Percentiles rank a stretch among this genome's conserved stretches.
phyloP scores from a whole-genome alignment of 176 grass and related monocot genomes.

The Coix lacrymajobi region DNA sequence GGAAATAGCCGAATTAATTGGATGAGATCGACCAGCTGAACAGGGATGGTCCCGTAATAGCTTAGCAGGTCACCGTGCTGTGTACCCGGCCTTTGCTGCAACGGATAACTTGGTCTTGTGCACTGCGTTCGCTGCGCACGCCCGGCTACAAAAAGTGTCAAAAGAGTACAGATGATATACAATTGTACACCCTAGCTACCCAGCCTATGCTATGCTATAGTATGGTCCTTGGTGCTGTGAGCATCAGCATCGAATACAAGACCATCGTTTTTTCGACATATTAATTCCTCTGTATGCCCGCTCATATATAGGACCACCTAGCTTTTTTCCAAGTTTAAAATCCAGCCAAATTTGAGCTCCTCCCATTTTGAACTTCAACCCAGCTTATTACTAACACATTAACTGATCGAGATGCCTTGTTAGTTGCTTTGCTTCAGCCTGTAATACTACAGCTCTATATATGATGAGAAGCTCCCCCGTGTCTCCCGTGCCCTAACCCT shows the following conservation, averaged over 20 bases:
- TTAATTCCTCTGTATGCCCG: slow-evolving; percentile 29
- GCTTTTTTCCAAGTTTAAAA: slow-evolving; percentile 16
- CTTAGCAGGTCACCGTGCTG: background rate
- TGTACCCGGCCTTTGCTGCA: background rate
- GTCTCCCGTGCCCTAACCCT: slow-evolving; percentile 10
- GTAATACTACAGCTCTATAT: slow-evolving; percentile 19
- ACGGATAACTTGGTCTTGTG: slow-evolving; percentile 20
- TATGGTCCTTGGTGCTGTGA: slow-evolving; percentile 1
- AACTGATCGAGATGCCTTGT: background rate
- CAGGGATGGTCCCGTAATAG: slow-evolving; percentile 5
- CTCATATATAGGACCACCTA: slow-evolving; percentile 23
- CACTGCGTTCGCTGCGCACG: slow-evolving; percentile 2
- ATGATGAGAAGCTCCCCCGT: too few species aligned
- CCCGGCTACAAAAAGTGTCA: slow-evolving; percentile 19
- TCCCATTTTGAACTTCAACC: slow-evolving; percentile 16
- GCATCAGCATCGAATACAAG: slow-evolving; percentile 26
- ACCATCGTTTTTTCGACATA: slow-evolving; percentile 7
- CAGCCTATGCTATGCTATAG: background rate
- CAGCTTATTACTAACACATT: background rate
- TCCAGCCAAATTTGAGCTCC: background rate
- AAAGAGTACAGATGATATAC: background rate
- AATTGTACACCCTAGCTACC: slow-evolving; percentile 23
- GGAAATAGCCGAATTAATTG: background rate
- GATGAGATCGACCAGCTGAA: background rate
- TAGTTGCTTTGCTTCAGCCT: background rate